Percentiles rank a stretch among this genome's conserved stretches.
Conservation (phyloP, 352 stramenopile species). For the Globisporangium parvum region DNA sequence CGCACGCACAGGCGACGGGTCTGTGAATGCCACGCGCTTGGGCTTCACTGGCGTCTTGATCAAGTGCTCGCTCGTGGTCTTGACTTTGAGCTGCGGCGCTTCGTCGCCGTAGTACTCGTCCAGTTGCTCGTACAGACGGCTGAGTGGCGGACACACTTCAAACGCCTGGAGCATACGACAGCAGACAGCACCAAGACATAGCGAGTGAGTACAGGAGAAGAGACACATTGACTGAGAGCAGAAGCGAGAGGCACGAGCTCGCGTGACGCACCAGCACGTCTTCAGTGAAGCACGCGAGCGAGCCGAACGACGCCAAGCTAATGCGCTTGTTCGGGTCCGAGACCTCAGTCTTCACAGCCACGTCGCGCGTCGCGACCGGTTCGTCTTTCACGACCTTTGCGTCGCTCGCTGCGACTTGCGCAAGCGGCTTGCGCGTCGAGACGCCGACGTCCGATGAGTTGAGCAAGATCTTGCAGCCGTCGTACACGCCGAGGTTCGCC, state of each 20-base stretch:
- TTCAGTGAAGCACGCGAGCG: conserved; percentile 44
- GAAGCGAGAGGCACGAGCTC: no score
- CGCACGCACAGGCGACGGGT: conserved; percentile 7
- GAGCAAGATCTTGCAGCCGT: conserved; percentile 82
- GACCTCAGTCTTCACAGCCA: conserved; percentile 12
- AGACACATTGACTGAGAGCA: no score
- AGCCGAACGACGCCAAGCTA: conserved; percentile 39
- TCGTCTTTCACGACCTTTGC: conserved; percentile 13
- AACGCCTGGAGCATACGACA: conserved; percentile 19
- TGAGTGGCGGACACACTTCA: conserved; percentile 58
- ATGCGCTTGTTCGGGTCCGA: conserved; percentile 28
- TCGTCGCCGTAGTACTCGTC: conserved; percentile 54
- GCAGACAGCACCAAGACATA: neutral
- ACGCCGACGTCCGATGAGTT: conserved; percentile 71
- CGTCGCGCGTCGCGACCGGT: conserved; percentile 2
- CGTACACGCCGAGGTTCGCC: conserved; percentile 88
- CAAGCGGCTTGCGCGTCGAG: conserved; percentile 38
- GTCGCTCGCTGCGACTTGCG: neutral
- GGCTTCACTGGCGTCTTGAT: conserved; percentile 47
- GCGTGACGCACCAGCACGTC: conserved; percentile 33
- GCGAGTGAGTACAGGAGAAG: neutral
- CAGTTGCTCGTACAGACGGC: conserved; percentile 68
- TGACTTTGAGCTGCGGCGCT: conserved; percentile 42
- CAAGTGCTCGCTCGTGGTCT: conserved; percentile 53
- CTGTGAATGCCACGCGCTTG: conserved; percentile 5